Evolutionary conservation across 2,329 filamentous ascomycete species (phyloP), one percentile per base, ranked within the genome.

Genomic region (Grosmannia serpens): DNA sequence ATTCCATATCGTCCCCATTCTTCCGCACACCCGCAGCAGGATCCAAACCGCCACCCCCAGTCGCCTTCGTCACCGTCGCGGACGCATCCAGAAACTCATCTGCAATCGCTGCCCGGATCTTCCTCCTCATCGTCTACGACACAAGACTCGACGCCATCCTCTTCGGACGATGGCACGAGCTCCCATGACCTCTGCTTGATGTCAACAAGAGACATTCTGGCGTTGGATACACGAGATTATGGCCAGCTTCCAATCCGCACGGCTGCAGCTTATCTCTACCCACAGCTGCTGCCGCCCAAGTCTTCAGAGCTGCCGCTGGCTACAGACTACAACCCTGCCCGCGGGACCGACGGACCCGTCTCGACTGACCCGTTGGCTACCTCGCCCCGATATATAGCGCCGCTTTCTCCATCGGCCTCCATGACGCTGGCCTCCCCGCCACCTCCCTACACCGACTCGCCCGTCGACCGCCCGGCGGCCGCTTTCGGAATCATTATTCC

Each of bases 141-240:
- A 9, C 47, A 22, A 10, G 29, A 11, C 24, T 47, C 49, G 2
- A 51, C 41, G 2, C 46, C 55, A 1, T 41, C 54, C 5, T 59
- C 59, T 2, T 66, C 74, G 2, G 72, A 73, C n/a, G 72, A 74
- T 6, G 61, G 60, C 20, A 61, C 67, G 1, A 66, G 62, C 24
- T 71, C 73, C 1, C 62, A 60, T 4, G 61, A 65, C 29, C 72
- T 75, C 64, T 73, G 74, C 4, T 69, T 82, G 46, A 80, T 84
- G 53, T 80, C 78, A 0, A 84, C 81, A 0, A 70, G 71, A 15
- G 79, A 83, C 51, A 70, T 84, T 24, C 72, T 83, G 63, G 71
- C 73, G 44, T 70, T 78, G n/a, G 74, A 76, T 62, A 66, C 66
- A 35, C 64, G 66, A 20, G 64, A 67, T 17, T 64, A 66, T 63